These are phyloP conservation scores for Penicillium cinerascens DNA, from an alignment of 495 filamentous ascomycete species.

Conservation along the genomic window DNA sequence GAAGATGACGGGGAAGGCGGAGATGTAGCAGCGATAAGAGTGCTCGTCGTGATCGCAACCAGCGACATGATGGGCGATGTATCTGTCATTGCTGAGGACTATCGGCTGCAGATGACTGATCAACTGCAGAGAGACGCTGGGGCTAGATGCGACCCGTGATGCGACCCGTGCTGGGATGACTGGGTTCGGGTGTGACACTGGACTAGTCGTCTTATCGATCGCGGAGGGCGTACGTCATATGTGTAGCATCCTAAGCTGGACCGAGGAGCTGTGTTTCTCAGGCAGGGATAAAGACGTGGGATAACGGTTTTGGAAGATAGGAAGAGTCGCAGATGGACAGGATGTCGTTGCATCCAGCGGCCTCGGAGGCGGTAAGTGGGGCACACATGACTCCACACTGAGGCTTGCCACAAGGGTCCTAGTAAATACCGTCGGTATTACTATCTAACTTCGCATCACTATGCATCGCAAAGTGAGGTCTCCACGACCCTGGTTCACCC, in stretches of 20 bases:
- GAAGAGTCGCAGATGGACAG: neutral
- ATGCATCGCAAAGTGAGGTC: too few species aligned
- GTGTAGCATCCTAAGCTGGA: neutral
- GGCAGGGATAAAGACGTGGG: neutral
- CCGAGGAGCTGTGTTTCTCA: neutral
- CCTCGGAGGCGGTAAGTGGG: neutral
- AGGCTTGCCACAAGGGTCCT: too few species aligned
- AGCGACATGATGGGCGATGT: slow-evolving; percentile 12
- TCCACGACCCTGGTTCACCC: too few species aligned
- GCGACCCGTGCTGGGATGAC: slow-evolving; percentile 3
- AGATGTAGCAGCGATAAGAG: slow-evolving; percentile 17
- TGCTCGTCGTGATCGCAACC: slow-evolving; percentile 19
- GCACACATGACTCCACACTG: neutral
- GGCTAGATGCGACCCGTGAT: slow-evolving; percentile 6
- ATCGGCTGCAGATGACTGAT: neutral
- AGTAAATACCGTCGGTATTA: neutral
- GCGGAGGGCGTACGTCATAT: slow-evolving; percentile 3
- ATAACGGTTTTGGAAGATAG: neutral
- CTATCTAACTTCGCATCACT: neutral
- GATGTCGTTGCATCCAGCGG: neutral
- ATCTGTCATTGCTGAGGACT: neutral
- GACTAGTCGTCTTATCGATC: slow-evolving; percentile 6
- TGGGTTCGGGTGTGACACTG: slow-evolving; percentile 4
- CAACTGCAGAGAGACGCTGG: neutral
- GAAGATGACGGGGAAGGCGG: slow-evolving; percentile 9